Conservation (phyloP, 202 grass and related monocot genomes). For the Dendrocalamus latiflorus region DNA sequence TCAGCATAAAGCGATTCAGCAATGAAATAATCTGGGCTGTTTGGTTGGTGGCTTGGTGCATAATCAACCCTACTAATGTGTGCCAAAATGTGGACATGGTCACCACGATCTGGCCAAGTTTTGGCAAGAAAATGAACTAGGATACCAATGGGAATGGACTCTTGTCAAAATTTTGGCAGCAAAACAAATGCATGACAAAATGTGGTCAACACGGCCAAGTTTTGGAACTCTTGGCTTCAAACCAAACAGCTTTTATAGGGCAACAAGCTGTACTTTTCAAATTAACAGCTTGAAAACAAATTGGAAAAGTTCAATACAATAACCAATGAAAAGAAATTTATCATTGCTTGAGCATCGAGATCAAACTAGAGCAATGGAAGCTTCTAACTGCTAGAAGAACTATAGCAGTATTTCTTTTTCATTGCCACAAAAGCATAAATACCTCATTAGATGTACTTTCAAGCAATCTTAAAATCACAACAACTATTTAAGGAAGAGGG, state of each 20-base stretch:
- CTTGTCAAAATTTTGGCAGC: too few species aligned
- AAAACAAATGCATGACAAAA: too few species aligned
- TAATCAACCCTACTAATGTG: not conserved
- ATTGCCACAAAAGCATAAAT: not conserved
- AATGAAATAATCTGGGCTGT: too few species aligned
- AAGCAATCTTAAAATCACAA: not conserved
- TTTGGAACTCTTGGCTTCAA: too few species aligned
- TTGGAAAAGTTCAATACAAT: too few species aligned
- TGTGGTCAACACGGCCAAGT: too few species aligned
- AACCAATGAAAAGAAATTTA: too few species aligned
- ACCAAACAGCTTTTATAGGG: too few species aligned
- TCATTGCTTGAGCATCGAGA: not conserved
- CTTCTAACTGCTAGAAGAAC: too few species aligned
- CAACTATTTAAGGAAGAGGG: not conserved
- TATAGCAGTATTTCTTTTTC: not conserved
- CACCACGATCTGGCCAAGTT: not conserved
- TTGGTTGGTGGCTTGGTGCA: not conserved
- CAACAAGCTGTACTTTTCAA: not conserved
- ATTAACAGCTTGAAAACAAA: constrained; percentile 2
- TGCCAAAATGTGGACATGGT: too few species aligned
- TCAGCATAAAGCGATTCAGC: not conserved
- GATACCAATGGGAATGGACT: too few species aligned
- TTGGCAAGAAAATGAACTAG: constrained; percentile 6
- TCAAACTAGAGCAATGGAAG: constrained; percentile 1
- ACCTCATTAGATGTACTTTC: not conserved